These are phyloP conservation scores for Colletotrichum paranaense DNA, from an alignment of 2,329 filamentous ascomycete species.

Conservation along the genomic window DNA sequence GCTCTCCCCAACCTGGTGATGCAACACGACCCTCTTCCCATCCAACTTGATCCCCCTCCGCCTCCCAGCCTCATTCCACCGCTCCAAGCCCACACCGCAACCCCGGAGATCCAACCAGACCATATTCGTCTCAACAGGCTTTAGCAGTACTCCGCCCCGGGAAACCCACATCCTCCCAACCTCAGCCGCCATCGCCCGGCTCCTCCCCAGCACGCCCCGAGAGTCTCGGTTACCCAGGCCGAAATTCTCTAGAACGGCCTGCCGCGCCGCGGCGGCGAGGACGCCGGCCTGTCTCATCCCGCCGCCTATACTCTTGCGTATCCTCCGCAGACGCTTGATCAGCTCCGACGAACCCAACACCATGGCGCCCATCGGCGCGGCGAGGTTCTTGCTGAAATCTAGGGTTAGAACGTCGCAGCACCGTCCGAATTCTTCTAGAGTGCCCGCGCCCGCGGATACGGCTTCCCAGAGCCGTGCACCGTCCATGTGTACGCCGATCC, in stretches of 20 bases:
- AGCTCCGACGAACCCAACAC: slow-evolving; percentile 59
- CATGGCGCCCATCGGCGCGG: slow-evolving; percentile 63
- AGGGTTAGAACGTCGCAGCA: slow-evolving; percentile 69
- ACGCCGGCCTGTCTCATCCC: slow-evolving; percentile 82
- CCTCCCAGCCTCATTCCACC: slow-evolving; percentile 21
- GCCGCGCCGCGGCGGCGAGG: slow-evolving; percentile 78
- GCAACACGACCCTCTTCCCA: slow-evolving; percentile 26
- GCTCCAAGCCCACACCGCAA: neutral
- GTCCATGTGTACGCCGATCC: slow-evolving; percentile 60
- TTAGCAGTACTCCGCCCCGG: slow-evolving; percentile 71
- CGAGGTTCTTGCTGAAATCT: slow-evolving; percentile 65
- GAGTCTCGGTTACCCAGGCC: slow-evolving; percentile 52
- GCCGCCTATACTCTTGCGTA: slow-evolving; percentile 84
- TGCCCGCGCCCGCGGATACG: slow-evolving; percentile 54
- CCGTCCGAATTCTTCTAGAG: slow-evolving; percentile 52
- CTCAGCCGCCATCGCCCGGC: slow-evolving; percentile 66
- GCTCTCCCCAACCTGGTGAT: slow-evolving; percentile 24
- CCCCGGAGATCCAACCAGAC: slow-evolving; percentile 67
- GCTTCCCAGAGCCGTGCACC: slow-evolving; percentile 65
- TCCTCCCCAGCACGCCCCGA: slow-evolving; percentile 56
- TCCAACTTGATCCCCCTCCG: slow-evolving; percentile 16
- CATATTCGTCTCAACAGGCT: slow-evolving; percentile 82
- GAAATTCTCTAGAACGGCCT: slow-evolving; percentile 85
- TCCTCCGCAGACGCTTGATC: slow-evolving; percentile 77
- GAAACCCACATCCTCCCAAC: slow-evolving; percentile 72